Evolutionary conservation across 163 green algal genomes (phyloP), one percentile per base, ranked within the genome.

Genomic region (Dunaliella salina): DNA sequence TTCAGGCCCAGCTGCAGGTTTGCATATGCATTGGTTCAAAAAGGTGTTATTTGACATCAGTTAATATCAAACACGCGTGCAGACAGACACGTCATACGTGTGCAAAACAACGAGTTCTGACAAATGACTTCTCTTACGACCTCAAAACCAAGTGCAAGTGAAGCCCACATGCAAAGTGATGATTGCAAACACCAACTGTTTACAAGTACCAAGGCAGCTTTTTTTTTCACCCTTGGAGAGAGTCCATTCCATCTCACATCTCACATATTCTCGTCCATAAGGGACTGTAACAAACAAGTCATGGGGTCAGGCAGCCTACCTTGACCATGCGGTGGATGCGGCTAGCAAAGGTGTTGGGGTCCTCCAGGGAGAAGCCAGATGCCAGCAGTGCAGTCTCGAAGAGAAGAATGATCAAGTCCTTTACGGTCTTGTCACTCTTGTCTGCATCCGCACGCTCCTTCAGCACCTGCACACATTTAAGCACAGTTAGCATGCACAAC

Each of bases 301-400:
- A 18, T 22, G 22, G 63, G 20, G 20, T 22, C 63, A 18, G 22
- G 63, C 63, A 75, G 63, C 75, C 3, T 40, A 84, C 40, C 80
- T 85, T 98, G 88, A 99, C 95, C 97, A 99, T 99, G 87, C 97
- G 94, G 94, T 99, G 95, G 91, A 99, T 99, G 89, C 97, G 94
- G 87, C 80, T 91, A 40, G 93, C 96, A 88, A 99, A 99, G 72
- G 95, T 98, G 89, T 96, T 96, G 82, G 97, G 97, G 89, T 99
- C 97, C 83, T 99, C 97, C 78, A 99, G 93, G 33, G 88, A 95
- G 94, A 99, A 99, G 45, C 97, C 96, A 35, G 91, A 97, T 30
- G 93, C 95, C 80, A 99, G 94, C 87, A 99, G 91, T 25, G 96
- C 92, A 32, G 97, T 99, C 93, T 99, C 97, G 90, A 96, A 98